Percentiles rank a stretch among this genome's conserved stretches.
phyloP scores from a whole-genome alignment of 148 eudicot species.

The Linanthus parryae region DNA sequence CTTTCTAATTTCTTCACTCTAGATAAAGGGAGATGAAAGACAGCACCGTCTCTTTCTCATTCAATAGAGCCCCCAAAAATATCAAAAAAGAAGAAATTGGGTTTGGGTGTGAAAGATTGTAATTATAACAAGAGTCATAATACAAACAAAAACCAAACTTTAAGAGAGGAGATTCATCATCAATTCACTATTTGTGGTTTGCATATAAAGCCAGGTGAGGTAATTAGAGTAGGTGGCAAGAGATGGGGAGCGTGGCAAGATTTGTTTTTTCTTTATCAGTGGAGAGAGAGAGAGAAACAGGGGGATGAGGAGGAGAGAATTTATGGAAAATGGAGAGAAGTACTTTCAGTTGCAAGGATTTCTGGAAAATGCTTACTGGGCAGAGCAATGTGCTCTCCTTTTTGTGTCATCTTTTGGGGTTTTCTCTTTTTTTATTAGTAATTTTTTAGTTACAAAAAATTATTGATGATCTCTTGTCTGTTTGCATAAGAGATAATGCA shows the following conservation, averaged over 20 bases:
- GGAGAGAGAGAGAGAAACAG: no score
- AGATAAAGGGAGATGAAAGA: conserved; percentile 2
- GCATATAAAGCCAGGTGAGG: conserved; percentile 14
- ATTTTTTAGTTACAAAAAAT: no score
- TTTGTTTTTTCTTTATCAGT: no score
- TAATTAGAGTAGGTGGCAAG: conserved; percentile 13
- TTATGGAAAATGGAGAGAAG: neutral
- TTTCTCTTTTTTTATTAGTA: neutral
- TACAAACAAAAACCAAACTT: conserved; percentile 4
- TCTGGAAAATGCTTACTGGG: conserved; percentile 8
- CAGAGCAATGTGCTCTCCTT: neutral
- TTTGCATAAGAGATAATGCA: no score
- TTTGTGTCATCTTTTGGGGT: neutral
- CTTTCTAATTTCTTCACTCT: conserved; percentile 6
- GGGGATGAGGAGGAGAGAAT: neutral
- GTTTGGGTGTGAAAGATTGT: neutral
- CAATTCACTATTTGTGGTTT: no score
- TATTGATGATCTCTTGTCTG: no score
- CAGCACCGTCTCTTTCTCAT: conserved; percentile 23
- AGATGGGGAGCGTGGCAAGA: no score
- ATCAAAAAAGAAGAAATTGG: neutral
- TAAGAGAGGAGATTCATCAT: no score
- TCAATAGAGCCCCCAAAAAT: conserved; percentile 21
- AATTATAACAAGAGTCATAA: neutral
- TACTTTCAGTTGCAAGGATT: conserved; percentile 8